These are phyloP conservation scores for Aureobasidium sp. DNA, from an alignment of 2,329 filamentous ascomycete species.

Conservation along the genomic window DNA sequence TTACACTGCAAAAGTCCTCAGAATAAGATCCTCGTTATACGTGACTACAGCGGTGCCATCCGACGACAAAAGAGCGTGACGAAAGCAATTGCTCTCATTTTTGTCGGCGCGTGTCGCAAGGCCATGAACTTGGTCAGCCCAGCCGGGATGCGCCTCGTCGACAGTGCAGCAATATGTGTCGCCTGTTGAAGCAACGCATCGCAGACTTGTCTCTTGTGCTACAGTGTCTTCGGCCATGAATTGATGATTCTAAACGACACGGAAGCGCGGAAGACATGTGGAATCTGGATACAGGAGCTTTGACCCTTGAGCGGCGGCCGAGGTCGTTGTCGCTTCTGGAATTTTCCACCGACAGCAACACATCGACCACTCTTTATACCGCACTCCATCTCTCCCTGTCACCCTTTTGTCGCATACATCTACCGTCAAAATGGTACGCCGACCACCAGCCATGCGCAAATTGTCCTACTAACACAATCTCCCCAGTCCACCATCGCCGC, in stretches of 20 bases:
- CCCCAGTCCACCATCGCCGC: constrained; percentile 49
- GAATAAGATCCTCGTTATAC: constrained; percentile 43
- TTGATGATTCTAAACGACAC: neutral
- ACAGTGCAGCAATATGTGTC: constrained; percentile 18
- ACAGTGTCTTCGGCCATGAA: neutral
- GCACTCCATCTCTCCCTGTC: neutral
- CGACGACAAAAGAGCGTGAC: constrained; percentile 40
- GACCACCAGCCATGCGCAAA: too few species aligned
- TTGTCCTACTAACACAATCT: neutral
- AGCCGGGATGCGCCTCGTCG: constrained; percentile 8
- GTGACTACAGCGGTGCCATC: constrained; percentile 54
- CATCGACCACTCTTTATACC: neutral
- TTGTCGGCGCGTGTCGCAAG: neutral
- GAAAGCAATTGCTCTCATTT: constrained; percentile 35
- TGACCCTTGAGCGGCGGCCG: neutral
- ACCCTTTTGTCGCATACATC: constrained; percentile 8
- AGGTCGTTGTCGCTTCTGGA: constrained; percentile 10
- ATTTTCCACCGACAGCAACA: constrained; percentile 9
- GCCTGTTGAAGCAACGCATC: constrained; percentile 24
- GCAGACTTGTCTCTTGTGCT: neutral
- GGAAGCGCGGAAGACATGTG: neutral
- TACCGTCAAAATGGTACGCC: constrained; percentile 23
- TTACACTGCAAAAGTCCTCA: constrained; percentile 48
- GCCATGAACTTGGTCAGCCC: constrained; percentile 1
- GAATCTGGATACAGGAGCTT: neutral